These are phyloP conservation scores for Cladophialophora psammophila DNA, from an alignment of 2,329 filamentous ascomycete genomes.

Conservation along the genomic window DNA sequence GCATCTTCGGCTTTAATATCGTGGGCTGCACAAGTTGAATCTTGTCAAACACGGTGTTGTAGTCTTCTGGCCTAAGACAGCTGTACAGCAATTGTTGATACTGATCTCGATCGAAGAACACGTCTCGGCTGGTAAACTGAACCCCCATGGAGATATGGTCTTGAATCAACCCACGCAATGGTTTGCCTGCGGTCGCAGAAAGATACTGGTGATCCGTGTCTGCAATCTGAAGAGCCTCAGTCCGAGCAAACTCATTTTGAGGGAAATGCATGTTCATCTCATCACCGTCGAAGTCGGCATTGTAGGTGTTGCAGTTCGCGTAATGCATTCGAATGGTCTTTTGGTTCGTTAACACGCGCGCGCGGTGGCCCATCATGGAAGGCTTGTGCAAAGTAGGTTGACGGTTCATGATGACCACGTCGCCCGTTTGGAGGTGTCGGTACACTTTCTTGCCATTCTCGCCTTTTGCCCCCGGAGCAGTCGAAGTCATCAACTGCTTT, in stretches of 20 bases:
- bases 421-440: constrained; percentile 92
- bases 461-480: constrained; percentile 74
- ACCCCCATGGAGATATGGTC: constrained; percentile 97
- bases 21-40: constrained; percentile 83
- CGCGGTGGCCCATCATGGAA: constrained; percentile 97
- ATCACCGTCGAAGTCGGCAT: constrained; percentile 98
- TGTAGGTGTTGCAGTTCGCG: constrained; percentile 99
- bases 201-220: constrained; percentile 98
- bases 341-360: constrained; percentile 88
- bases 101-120: constrained; percentile 84
- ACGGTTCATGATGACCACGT: constrained; percentile 98
- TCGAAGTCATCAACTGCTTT: constrained; percentile 89
- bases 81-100: constrained; percentile 96
- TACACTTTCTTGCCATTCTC: constrained; percentile 94
- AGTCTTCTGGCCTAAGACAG: constrained; percentile 86
- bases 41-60: constrained; percentile 81
- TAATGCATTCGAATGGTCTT: constrained; percentile 99
- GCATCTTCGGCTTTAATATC: constrained; percentile 76
- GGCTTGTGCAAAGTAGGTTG: constrained; percentile 98
- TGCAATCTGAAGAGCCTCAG: constrained; percentile 90
- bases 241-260: constrained; percentile 91
- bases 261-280: constrained; percentile 99
- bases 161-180: constrained; percentile 93
- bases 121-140: constrained; percentile 87
- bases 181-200: constrained; percentile 90